Evolutionary conservation across 2,329 filamentous ascomycete genomes (phyloP).

Genomic region (Neoarthrinium moseri): DNA sequence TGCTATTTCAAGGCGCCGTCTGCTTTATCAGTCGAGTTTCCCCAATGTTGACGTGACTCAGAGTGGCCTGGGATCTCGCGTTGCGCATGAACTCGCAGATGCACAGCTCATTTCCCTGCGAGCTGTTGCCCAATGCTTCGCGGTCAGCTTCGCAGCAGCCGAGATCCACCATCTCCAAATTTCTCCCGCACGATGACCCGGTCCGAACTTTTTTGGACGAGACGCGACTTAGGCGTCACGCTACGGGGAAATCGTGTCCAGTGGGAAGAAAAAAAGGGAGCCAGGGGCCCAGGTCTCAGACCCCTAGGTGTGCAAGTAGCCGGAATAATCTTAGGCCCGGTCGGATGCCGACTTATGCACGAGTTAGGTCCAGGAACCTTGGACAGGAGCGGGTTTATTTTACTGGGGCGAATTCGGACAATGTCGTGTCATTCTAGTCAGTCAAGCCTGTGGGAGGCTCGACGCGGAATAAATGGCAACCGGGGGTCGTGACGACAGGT

Average conservation of each 20-base stretch:
- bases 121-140: constrained; percentile 2
- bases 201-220: neutral
- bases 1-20: neutral
- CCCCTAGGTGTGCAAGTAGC: too few species aligned
- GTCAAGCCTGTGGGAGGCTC: too few species aligned
- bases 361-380: too few species aligned
- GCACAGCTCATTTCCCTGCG: constrained; percentile 11
- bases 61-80: constrained; percentile 1
- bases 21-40: neutral
- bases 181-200: neutral
- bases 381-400: too few species aligned
- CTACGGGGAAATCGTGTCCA: neutral
- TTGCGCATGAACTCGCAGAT: constrained; percentile 11
- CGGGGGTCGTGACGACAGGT: too few species aligned
- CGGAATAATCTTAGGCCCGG: too few species aligned
- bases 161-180: constrained; percentile 8
- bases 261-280: neutral
- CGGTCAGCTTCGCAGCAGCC: too few species aligned
- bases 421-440: too few species aligned
- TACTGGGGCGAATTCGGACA: too few species aligned
- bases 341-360: too few species aligned
- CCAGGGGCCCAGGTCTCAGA: too few species aligned
- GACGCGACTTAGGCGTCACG: neutral
- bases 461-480: too few species aligned
- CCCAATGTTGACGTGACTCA: constrained; percentile 3